phyloP scores from a whole-genome alignment of 306 rosid species.

The Prunus persica region Prunus_persica_NCBIv2 NC_034009.1:11246001-11246500 shows the following conservation, averaged over 20 bases:
- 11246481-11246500: background rate
- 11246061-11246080: background rate
- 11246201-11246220: conserved; percentile 75
- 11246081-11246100: too few species aligned
- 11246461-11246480: background rate
- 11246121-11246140: too few species aligned
- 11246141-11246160: too few species aligned
- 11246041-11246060: background rate
- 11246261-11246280: conserved; percentile 64
- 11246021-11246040: background rate
- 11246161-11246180: conserved; percentile 96
- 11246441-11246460: conserved; percentile 6
- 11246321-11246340: conserved; percentile 6
- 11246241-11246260: conserved; percentile 93
- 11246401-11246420: conserved; percentile 3
- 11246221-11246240: conserved; percentile 83
- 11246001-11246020: background rate
- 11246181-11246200: conserved; percentile 91
- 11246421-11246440: background rate
- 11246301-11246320: background rate
- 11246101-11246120: too few species aligned
- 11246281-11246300: conserved; percentile 36
- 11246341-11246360: background rate
- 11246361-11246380: background rate
- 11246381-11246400: conserved; percentile 10